phyloP scores from a whole-genome alignment of 1,139 yeast genomes.

The Zhuliangozyma blackwelliae region DNA sequence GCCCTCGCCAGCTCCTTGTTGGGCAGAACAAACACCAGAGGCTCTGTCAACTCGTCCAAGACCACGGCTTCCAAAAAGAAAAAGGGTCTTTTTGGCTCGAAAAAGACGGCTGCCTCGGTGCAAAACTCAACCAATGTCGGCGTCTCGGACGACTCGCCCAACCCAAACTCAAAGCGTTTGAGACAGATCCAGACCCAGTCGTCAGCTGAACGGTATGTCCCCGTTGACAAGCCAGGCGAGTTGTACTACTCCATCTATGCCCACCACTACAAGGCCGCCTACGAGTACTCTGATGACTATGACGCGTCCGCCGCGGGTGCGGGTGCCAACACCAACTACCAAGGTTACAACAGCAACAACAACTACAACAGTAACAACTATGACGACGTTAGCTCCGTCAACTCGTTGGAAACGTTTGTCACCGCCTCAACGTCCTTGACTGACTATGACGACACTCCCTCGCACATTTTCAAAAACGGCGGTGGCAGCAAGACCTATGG shows the following conservation, averaged over 20 bases:
- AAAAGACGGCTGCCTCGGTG: conserved; percentile 8
- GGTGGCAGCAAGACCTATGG: conserved; percentile 7
- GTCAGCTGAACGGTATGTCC: conserved; percentile 25
- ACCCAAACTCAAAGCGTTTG: conserved; percentile 23
- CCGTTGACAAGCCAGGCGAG: conserved; percentile 22
- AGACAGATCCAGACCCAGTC: conserved; percentile 28
- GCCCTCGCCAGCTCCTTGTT: conserved; percentile 18
- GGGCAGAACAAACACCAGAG: conserved; percentile 23
- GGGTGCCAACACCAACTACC: conserved; percentile 1
- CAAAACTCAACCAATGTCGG: conserved; percentile 10
- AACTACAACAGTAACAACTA: conserved; percentile 14
- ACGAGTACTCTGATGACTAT: conserved; percentile 22
- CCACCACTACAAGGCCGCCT: conserved; percentile 21
- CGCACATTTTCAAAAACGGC: conserved; percentile 7
- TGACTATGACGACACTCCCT: conserved; percentile 16
- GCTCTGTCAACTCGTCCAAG: conserved; percentile 24
- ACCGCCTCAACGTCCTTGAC: conserved; percentile 35
- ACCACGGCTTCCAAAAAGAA: conserved; percentile 18
- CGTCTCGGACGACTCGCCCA: conserved; percentile 11
- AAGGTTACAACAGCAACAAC: conserved; percentile 10
- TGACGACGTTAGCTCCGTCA: conserved; percentile 20
- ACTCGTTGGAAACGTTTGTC: conserved; percentile 32
- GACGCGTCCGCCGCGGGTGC: conserved; percentile 1
- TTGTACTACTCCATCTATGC: conserved; percentile 19
- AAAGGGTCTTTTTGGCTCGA: conserved; percentile 17